Evolutionary conservation across 441 rosid species (phyloP).

Genomic region (Croton setiger): DNA sequence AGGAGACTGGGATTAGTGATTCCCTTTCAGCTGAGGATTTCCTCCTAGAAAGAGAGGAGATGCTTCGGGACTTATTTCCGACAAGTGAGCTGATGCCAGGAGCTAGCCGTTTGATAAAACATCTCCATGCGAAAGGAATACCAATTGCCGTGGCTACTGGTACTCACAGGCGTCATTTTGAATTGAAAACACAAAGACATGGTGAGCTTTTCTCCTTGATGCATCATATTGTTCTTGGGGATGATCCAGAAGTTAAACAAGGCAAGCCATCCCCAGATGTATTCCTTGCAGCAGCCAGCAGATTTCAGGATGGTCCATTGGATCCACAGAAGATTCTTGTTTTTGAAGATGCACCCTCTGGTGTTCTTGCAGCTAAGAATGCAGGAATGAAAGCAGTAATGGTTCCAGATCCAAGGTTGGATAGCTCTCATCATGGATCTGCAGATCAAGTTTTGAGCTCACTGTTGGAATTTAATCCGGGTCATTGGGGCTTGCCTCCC

Average conservation of each 20-base stretch:
- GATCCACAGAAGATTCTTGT: slow-evolving; percentile 55
- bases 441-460: slow-evolving; percentile 79
- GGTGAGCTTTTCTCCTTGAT: slow-evolving; percentile 76
- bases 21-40: slow-evolving; percentile 81
- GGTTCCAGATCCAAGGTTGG: slow-evolving; percentile 89
- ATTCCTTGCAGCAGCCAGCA: slow-evolving; percentile 84
- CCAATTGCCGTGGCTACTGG: slow-evolving; percentile 86
- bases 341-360: slow-evolving; percentile 96
- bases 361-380: slow-evolving; percentile 86
- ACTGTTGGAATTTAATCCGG: slow-evolving; percentile 59
- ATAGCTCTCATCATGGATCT: slow-evolving; percentile 45
- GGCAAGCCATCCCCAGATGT: slow-evolving; percentile 92
- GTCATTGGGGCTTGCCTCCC: slow-evolving; percentile 67
- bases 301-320: slow-evolving; percentile 80
- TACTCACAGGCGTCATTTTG: slow-evolving; percentile 73
- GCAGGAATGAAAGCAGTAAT: slow-evolving; percentile 78
- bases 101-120: slow-evolving; percentile 66
- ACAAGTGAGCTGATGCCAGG: slow-evolving; percentile 89
- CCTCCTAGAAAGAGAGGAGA: slow-evolving; percentile 74
- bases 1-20: slow-evolving; percentile 77
- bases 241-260: slow-evolving; percentile 90
- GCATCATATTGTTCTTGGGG: slow-evolving; percentile 90
- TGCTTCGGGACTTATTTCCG: slow-evolving; percentile 70
- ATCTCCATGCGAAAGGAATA: slow-evolving; percentile 80
- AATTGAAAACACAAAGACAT: slow-evolving; percentile 74